Evolutionary conservation across 805 yeast species (phyloP), one percentile per base, ranked within the genome.

Genomic region (Wickerhamomyces sydowiorum): DNA sequence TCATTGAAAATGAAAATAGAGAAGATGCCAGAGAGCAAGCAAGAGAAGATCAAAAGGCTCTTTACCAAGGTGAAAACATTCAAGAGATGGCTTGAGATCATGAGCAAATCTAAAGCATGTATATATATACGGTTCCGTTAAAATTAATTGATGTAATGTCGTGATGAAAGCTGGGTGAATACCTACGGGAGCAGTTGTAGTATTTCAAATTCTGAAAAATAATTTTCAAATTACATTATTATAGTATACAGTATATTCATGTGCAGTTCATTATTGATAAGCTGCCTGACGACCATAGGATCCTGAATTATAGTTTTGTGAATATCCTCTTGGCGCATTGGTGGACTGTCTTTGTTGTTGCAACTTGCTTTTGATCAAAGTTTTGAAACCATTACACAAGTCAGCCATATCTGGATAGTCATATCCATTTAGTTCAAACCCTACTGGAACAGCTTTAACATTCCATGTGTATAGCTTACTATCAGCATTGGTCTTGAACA

Each of bases 361-460:
- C 14, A 33, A 21, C n/a, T 33, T 36, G 36, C 48, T 54, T 46
- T 65, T 69, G 46, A 72, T 50, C 41, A 72, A 48, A 14, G 82
- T 84, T 70, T 93, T 93, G 80, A 93, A 93, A 15, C 99, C 99
- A 57, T 93, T 93, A 68, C 96, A 86, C 54, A 93, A 73, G 44
- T 83, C 77, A 48, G 79, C 79, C 72, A 91, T 89, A 61, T 85
- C 89, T n/a, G 96, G 91, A 60, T 93, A 93, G 23, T 80, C 75
- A 57, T 85, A 86, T 14, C 82, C 82, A 59, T 80, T 81, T 59
- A 93, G 69, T 56, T 78, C 80, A 57, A 78, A 91, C 3, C 98
- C 98, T 45, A 82, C 82, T 22, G 93, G 89, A 41, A 85, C 82
- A n/a, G 87, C 87, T 62, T 80, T 84, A 32, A 93, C 96, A 56